Evolutionary conservation across 306 rosid genomes (phyloP).

Genomic region (Trifolium repens): DNA sequence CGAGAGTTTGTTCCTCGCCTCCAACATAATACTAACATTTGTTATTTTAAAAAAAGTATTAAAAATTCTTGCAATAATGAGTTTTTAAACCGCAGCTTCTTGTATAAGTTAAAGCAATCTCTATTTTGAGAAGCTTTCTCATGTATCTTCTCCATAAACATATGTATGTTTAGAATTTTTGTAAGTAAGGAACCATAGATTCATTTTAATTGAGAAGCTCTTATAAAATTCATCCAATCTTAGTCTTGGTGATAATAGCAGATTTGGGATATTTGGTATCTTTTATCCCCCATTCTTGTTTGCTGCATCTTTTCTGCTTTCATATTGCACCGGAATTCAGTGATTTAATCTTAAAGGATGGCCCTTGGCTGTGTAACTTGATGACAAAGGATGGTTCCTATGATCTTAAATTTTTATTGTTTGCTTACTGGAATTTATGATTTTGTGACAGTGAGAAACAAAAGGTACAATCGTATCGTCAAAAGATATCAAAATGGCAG

Average conservation of each 20-base stretch:
- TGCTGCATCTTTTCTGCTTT: conserved; percentile 11
- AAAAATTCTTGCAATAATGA: not conserved
- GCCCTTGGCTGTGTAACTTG: conserved; percentile 14
- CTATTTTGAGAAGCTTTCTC: not conserved
- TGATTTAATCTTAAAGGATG: conserved; percentile 8
- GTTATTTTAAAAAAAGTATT: too few relatives aligned
- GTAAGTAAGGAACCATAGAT: not conserved
- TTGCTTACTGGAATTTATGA: conserved; percentile 34
- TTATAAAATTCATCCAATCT: not conserved
- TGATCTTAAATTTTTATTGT: conserved; percentile 13
- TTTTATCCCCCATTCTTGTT: not conserved
- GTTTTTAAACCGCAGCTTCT: not conserved
- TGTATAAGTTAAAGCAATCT: too few relatives aligned
- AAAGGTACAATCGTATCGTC: conserved; percentile 84
- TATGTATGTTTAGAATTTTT: too few relatives aligned
- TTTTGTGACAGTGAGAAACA: conserved; percentile 70
- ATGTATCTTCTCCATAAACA: not conserved
- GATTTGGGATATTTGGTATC: not conserved
- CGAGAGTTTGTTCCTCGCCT: too few relatives aligned
- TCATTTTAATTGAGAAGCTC: not conserved
- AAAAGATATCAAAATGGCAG: conserved; percentile 91
- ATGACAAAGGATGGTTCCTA: conserved; percentile 5
- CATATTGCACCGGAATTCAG: conserved; percentile 18
- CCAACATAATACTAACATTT: too few relatives aligned
- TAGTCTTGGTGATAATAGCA: not conserved